A percentile compares a stretch with the other conserved stretches of the same genome.
These are phyloP conservation scores for Sanghuangporus sanghuang DNA, from an alignment of 1,284 basidiomycete genomes.

Conservation along the genomic window DNA sequence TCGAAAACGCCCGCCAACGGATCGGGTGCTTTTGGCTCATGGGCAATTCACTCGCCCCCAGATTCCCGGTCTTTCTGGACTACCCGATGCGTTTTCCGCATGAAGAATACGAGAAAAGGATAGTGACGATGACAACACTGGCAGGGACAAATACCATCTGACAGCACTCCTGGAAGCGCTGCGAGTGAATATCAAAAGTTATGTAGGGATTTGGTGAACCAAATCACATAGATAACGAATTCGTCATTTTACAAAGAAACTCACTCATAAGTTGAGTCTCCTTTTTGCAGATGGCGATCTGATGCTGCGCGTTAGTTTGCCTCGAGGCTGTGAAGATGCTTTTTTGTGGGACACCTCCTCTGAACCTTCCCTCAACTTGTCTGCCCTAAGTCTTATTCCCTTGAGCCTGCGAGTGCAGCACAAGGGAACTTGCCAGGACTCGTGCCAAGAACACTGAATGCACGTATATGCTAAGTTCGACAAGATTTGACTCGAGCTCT, in stretches of 20 bases:
- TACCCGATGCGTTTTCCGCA: not conserved
- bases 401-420: too few relatives aligned
- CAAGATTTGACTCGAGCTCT: too few relatives aligned
- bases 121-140: not conserved
- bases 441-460: too few relatives aligned
- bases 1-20: too few relatives aligned
- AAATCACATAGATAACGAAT: not conserved
- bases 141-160: not conserved
- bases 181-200: too few relatives aligned
- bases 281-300: not conserved
- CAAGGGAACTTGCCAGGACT: too few relatives aligned
- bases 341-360: not conserved
- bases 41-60: not conserved
- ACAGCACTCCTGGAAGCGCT: not conserved
- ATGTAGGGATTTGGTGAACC: not conserved
- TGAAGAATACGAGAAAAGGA: not conserved
- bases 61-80: not conserved
- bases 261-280: not conserved
- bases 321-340: not conserved
- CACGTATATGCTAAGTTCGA: too few relatives aligned
- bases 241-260: not conserved
- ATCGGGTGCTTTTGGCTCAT: too few relatives aligned
- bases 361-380: not conserved
- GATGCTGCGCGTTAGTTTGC: not conserved
- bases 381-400: not conserved